phyloP scores from a whole-genome alignment of 257 asterid species.

The Nicotiana sylvestris region DNA sequence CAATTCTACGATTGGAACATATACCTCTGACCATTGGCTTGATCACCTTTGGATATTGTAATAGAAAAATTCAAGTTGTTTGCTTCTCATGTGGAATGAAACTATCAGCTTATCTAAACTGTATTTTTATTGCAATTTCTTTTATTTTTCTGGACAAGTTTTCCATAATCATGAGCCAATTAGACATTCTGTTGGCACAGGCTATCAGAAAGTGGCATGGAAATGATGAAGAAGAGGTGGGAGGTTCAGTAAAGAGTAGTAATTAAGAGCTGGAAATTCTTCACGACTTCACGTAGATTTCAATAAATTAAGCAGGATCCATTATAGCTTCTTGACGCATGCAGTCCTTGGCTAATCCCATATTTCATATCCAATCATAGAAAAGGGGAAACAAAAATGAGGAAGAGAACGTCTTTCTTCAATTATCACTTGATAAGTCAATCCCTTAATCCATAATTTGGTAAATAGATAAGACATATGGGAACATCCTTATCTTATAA shows the following conservation, averaged over 20 bases:
- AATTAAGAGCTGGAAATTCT: neutral
- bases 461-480: neutral
- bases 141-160: neutral
- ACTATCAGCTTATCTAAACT: neutral
- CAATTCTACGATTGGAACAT: neutral
- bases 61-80: neutral
- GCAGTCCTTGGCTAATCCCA: too few relatives aligned
- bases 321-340: too few relatives aligned
- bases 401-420: neutral
- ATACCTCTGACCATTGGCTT: neutral
- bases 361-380: too few relatives aligned
- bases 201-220: too few relatives aligned
- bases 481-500: neutral
- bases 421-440: neutral
- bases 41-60: neutral
- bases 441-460: neutral
- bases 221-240: too few relatives aligned
- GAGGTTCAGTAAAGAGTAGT: too few relatives aligned
- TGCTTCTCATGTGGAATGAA: neutral
- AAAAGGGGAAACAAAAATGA: neutral
- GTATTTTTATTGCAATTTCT: neutral
- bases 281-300: too few relatives aligned
- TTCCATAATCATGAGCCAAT: neutral
- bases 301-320: too few relatives aligned
- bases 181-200: neutral